Evolutionary conservation across 2,329 filamentous ascomycete species (phyloP).

Genomic region (Bipolaris bicolor): DNA sequence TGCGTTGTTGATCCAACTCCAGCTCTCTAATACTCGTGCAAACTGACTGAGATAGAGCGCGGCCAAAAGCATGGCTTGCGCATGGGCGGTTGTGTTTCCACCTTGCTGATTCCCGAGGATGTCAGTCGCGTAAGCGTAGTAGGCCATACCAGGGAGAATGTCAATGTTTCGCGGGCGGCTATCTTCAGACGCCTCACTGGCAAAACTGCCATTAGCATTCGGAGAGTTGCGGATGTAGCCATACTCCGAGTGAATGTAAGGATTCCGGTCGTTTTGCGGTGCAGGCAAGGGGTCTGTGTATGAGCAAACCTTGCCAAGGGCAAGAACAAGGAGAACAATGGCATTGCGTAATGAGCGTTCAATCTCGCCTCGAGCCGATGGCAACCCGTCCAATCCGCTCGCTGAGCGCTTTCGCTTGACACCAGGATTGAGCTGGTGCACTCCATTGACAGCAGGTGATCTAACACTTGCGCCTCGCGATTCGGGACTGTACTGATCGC

Average conservation of each 20-base stretch:
- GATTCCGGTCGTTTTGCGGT: constrained; percentile 59
- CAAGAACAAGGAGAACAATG: constrained; percentile 80
- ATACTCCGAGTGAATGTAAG: constrained; percentile 26
- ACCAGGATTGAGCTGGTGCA: constrained; percentile 32
- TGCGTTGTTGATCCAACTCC: too few relatives aligned
- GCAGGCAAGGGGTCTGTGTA: constrained; percentile 57
- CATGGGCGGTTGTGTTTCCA: constrained; percentile 74
- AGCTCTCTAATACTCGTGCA: too few relatives aligned
- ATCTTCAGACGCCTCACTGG: constrained; percentile 34
- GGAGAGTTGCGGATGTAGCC: constrained; percentile 45
- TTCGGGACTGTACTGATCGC: constrained; percentile 44
- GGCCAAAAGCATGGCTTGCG: too few relatives aligned
- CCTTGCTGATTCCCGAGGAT: constrained; percentile 84
- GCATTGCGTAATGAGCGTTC: constrained; percentile 64
- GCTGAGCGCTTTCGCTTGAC: constrained; percentile 46
- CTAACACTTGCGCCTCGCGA: constrained; percentile 22
- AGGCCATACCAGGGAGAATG: constrained; percentile 84
- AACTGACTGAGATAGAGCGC: too few relatives aligned
- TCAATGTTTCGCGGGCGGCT: constrained; percentile 70
- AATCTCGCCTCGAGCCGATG: constrained; percentile 31
- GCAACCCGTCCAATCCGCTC: constrained; percentile 34
- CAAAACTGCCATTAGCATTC: constrained; percentile 46
- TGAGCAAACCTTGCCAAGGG: constrained; percentile 81
- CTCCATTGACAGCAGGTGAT: constrained; percentile 31
- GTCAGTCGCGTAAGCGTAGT: constrained; percentile 84